Conservation (phyloP, 2,329 filamentous ascomycete genomes). For the Fusarium tupiense region DNA sequence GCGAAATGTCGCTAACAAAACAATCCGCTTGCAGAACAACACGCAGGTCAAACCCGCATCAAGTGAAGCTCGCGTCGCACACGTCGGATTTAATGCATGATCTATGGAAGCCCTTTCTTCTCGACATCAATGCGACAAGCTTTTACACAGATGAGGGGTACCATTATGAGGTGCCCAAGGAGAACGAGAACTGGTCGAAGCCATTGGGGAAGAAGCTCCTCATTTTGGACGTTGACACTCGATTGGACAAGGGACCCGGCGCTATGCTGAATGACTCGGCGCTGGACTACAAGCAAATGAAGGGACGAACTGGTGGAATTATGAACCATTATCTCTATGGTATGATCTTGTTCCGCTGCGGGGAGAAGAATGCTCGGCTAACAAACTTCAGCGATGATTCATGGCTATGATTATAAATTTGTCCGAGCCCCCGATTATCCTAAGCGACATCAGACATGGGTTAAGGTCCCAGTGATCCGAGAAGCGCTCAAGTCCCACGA, state of each 20-base stretch:
- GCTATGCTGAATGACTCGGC: conserved; percentile 24
- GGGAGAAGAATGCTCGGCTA: neutral
- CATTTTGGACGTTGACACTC: conserved; percentile 33
- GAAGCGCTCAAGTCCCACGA: conserved; percentile 52
- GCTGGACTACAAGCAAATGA: conserved; percentile 24
- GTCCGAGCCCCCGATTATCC: conserved; percentile 53
- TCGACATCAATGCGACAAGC: conserved; percentile 12
- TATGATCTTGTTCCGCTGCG: neutral
- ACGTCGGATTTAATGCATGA: conserved; percentile 17
- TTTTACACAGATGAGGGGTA: conserved; percentile 24
- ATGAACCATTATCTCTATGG: conserved; percentile 39
- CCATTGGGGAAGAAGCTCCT: conserved; percentile 34
- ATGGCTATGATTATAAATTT: conserved; percentile 61
- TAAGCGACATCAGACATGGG: conserved; percentile 57
- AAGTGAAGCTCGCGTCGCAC: neutral
- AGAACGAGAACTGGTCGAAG: conserved; percentile 12
- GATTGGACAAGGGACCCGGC: conserved; percentile 23
- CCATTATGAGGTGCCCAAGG: conserved; percentile 15
- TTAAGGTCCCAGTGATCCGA: conserved; percentile 53
- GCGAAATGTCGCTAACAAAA: neutral
- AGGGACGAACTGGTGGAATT: conserved; percentile 29
- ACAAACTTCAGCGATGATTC: conserved; percentile 47
- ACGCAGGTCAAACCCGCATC: neutral
- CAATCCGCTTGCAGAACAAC: neutral
- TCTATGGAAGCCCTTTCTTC: conserved; percentile 29